phyloP scores from a whole-genome alignment of 2,329 filamentous ascomycete genomes.

The Daldinia sp. region DNA sequence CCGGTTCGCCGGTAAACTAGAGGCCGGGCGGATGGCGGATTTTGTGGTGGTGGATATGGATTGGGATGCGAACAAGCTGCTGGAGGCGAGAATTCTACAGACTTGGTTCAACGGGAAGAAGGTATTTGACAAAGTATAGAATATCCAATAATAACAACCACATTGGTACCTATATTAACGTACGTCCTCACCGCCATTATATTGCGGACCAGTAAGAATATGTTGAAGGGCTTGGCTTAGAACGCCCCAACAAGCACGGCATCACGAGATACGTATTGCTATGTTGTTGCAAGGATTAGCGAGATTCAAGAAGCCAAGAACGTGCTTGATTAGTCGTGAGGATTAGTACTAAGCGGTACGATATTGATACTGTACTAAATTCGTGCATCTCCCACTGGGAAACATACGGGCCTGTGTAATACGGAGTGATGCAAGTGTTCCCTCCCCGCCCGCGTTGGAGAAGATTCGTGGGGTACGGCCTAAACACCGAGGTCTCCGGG shows the following conservation, averaged over 20 bases:
- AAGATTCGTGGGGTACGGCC: neutral
- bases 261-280: conserved; percentile 1
- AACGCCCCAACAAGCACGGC: conserved; percentile 2
- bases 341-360: too few relatives aligned
- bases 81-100: conserved; percentile 55
- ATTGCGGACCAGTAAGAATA: conserved; percentile 14
- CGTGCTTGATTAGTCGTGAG: neutral
- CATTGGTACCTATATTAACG: neutral
- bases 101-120: conserved; percentile 59
- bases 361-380: too few relatives aligned
- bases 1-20: conserved; percentile 57
- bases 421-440: neutral
- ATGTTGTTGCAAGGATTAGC: neutral
- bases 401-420: neutral
- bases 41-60: conserved; percentile 61
- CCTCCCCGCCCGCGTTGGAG: conserved; percentile 2
- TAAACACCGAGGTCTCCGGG: conserved; percentile 16
- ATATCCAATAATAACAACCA: neutral
- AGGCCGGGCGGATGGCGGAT: conserved; percentile 60
- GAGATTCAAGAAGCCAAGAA: neutral
- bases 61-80: conserved; percentile 55
- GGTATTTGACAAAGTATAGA: conserved; percentile 47
- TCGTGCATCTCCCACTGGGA: neutral
- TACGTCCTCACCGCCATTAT: conserved; percentile 24
- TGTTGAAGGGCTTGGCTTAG: conserved; percentile 6